Conservation (phyloP, 495 filamentous ascomycete genomes). For the Penicillium taxi region DNA sequence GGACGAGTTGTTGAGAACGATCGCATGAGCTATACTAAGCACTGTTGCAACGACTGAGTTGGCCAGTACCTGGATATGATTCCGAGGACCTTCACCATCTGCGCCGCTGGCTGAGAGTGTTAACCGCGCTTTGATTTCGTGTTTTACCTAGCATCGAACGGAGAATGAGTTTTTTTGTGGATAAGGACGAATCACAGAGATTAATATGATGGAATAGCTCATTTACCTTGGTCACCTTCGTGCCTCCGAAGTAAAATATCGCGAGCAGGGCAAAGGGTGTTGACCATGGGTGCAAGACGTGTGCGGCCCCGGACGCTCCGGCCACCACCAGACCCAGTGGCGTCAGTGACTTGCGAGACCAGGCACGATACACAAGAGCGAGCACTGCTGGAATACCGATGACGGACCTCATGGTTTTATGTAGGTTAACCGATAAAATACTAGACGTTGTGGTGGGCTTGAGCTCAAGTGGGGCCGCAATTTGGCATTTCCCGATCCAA, state of each 20-base stretch:
- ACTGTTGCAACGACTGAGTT: constrained; percentile 76
- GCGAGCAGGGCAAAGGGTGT: constrained; percentile 74
- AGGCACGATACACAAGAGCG: constrained; percentile 61
- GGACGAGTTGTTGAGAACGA: constrained; percentile 39
- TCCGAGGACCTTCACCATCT: constrained; percentile 69
- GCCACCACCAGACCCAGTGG: constrained; percentile 63
- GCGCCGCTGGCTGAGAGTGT: constrained; percentile 68
- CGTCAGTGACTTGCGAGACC: constrained; percentile 67
- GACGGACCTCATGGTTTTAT: constrained; percentile 54
- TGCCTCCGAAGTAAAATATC: constrained; percentile 83
- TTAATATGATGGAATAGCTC: no score
- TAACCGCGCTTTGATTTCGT: constrained; percentile 71
- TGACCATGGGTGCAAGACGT: constrained; percentile 86
- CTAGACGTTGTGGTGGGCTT: no score
- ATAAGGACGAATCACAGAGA: no score
- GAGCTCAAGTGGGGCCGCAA: constrained; percentile 16
- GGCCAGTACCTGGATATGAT: constrained; percentile 81
- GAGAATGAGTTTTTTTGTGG: not conserved
- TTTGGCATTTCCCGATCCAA: not conserved
- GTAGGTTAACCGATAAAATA: not conserved
- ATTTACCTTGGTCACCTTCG: constrained; percentile 70
- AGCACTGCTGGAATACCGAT: constrained; percentile 58
- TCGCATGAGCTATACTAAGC: constrained; percentile 62
- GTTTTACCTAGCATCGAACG: constrained; percentile 67
- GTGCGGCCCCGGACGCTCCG: constrained; percentile 60